A percentile compares a stretch with the other conserved stretches of the same genome.
These are phyloP conservation scores for Penicillium sp. DNA, from an alignment of 2,329 filamentous ascomycete genomes.

Conservation along the genomic window DNA sequence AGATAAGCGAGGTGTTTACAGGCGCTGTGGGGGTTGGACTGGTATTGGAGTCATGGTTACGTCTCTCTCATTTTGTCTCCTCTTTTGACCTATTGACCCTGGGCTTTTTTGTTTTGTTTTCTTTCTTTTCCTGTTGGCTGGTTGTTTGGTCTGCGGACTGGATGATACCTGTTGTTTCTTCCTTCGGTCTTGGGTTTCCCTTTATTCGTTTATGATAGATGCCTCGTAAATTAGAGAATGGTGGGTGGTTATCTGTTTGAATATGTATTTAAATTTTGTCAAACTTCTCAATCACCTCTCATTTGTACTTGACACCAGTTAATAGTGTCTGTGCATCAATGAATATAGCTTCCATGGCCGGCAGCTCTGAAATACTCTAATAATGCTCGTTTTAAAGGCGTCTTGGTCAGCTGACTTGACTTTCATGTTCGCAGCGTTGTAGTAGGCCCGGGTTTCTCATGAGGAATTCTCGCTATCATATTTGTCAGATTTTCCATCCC, in stretches of 20 bases:
- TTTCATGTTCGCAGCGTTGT: too few relatives aligned
- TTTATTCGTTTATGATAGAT: slow-evolving; percentile 14
- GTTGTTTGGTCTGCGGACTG: neutral
- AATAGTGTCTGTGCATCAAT: neutral
- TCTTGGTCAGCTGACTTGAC: too few relatives aligned
- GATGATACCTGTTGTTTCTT: neutral
- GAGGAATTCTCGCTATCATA: too few relatives aligned
- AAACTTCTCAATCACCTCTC: neutral
- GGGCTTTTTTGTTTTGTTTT: neutral
- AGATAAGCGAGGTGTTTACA: slow-evolving; percentile 6
- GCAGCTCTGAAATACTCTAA: too few relatives aligned
- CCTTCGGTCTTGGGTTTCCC: slow-evolving; percentile 9
- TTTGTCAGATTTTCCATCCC: too few relatives aligned
- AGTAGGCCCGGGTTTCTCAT: too few relatives aligned
- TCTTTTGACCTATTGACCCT: neutral
- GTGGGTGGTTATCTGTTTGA: slow-evolving; percentile 12
- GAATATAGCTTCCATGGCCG: neutral
- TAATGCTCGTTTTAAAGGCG: too few relatives aligned
- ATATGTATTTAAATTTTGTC: neutral
- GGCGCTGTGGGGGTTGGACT: slow-evolving; percentile 8
- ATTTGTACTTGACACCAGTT: neutral
- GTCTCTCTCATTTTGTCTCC: neutral
- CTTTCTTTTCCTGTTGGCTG: neutral
- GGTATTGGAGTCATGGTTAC: neutral
- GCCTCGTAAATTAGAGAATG: slow-evolving; percentile 14